Percentiles rank a stretch among this genome's conserved stretches.
phyloP scores from a whole-genome alignment of 352 stramenopile species.

The Stephanocyclus meneghinianus region DNA sequence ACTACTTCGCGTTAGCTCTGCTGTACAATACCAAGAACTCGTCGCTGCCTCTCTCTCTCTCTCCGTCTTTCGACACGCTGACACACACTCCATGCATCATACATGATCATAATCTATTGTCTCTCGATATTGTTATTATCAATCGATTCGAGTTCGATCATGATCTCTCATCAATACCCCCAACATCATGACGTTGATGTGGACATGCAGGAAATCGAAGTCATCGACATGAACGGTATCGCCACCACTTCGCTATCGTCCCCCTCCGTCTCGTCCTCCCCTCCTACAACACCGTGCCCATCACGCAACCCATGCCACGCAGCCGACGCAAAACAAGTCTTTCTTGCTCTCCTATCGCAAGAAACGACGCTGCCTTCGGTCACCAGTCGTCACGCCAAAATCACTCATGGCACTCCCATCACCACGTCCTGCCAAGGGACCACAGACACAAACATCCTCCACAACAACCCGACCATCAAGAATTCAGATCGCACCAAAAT shows the following conservation, averaged over 20 bases:
- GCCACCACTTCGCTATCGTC: constrained; percentile 21
- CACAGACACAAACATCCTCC: constrained; percentile 8
- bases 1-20: too few species aligned
- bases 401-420: neutral
- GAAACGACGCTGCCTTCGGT: constrained; percentile 10
- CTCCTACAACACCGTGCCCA: neutral
- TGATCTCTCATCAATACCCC: neutral
- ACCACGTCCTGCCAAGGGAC: constrained; percentile 1
- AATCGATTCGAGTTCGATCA: too few species aligned
- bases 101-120: neutral
- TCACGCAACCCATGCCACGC: neutral
- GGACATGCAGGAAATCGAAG: constrained; percentile 49
- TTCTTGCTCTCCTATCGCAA: constrained; percentile 40
- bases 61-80: too few species aligned
- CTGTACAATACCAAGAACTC: too few species aligned
- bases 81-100: neutral
- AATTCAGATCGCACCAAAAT: constrained; percentile 20
- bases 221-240: constrained; percentile 30
- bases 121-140: neutral
- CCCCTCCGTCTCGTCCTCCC: constrained; percentile 2
- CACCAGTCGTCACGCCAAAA: neutral
- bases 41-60: too few species aligned
- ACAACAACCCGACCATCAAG: neutral
- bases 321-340: constrained; percentile 15
- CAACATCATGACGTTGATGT: constrained; percentile 8